These are phyloP conservation scores for Neolecta irregularis DNA, from an alignment of 1,139 yeast genomes.

Conservation along the genomic window DNA sequence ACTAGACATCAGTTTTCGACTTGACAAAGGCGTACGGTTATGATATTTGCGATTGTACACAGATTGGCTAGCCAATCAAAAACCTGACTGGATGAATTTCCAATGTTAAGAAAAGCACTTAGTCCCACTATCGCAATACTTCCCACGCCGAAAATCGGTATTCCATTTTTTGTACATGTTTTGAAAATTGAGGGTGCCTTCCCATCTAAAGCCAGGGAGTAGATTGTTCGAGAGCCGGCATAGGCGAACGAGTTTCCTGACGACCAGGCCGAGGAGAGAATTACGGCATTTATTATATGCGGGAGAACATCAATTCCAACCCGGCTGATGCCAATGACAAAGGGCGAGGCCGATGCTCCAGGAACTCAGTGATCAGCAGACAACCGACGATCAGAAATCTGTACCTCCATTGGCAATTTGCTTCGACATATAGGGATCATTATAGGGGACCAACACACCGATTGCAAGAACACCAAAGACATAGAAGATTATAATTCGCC, in stretches of 20 bases:
- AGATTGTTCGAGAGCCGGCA: conserved; percentile 43
- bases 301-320: conserved; percentile 60
- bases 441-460: conserved; percentile 67
- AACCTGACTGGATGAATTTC: conserved; percentile 49
- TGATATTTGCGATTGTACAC: conserved; percentile 42
- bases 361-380: too few relatives aligned
- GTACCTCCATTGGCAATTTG: too few relatives aligned
- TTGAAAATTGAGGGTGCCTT: conserved; percentile 46
- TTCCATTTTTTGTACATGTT: conserved; percentile 40
- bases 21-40: too few relatives aligned
- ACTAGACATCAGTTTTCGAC: conserved; percentile 21
- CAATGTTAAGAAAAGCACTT: conserved; percentile 51
- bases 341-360: conserved; percentile 49
- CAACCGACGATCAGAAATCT: conserved; percentile 13
- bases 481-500: conserved; percentile 67
- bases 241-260: conserved; percentile 65
- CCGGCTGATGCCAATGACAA: conserved; percentile 53
- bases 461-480: conserved; percentile 63
- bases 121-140: conserved; percentile 31
- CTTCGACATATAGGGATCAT: too few relatives aligned
- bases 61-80: conserved; percentile 76
- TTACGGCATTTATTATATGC: conserved; percentile 59
- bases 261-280: conserved; percentile 50
- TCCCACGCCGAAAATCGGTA: conserved; percentile 37
- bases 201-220: conserved; percentile 44